Evolutionary conservation across 768 basidiomycete species (phyloP).

Genomic region (Leccinum aurantiacum): DNA sequence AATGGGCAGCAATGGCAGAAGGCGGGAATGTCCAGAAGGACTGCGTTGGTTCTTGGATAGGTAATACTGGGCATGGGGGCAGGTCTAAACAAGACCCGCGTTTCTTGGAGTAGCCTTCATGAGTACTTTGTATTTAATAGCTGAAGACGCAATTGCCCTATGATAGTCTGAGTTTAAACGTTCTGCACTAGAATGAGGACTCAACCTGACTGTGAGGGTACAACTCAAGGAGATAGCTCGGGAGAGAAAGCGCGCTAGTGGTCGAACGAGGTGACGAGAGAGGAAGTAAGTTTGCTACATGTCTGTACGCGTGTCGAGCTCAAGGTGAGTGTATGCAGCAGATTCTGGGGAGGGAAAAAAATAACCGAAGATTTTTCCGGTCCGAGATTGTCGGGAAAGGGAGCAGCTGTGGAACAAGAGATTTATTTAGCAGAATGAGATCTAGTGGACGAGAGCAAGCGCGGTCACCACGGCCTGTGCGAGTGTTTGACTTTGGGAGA

Average conservation of each 20-base stretch:
- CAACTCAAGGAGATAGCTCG: background rate
- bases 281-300: too few relatives aligned
- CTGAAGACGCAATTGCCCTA: slow-evolving; percentile 26
- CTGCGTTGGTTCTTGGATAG: slow-evolving; percentile 49
- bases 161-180: too few relatives aligned
- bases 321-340: too few relatives aligned
- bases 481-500: slow-evolving; percentile 36
- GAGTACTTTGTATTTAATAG: slow-evolving; percentile 2
- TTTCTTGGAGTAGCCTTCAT: slow-evolving; percentile 7
- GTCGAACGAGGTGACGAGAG: too few relatives aligned
- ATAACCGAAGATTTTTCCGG: too few relatives aligned
- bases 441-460: too few relatives aligned
- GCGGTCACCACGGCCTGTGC: too few relatives aligned
- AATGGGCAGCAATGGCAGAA: slow-evolving; percentile 42
- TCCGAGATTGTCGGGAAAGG: too few relatives aligned
- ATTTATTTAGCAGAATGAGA: too few relatives aligned
- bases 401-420: too few relatives aligned
- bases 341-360: too few relatives aligned
- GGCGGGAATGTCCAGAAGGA: slow-evolving; percentile 67
- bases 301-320: too few relatives aligned
- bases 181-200: slow-evolving; percentile 4
- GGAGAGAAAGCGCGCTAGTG: background rate
- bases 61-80: slow-evolving; percentile 41
- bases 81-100: background rate
- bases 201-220: background rate